Evolutionary conservation across 2,329 filamentous ascomycete genomes (phyloP), one percentile per base, ranked within the genome.

Genomic region (Talaromyces sp.): DNA sequence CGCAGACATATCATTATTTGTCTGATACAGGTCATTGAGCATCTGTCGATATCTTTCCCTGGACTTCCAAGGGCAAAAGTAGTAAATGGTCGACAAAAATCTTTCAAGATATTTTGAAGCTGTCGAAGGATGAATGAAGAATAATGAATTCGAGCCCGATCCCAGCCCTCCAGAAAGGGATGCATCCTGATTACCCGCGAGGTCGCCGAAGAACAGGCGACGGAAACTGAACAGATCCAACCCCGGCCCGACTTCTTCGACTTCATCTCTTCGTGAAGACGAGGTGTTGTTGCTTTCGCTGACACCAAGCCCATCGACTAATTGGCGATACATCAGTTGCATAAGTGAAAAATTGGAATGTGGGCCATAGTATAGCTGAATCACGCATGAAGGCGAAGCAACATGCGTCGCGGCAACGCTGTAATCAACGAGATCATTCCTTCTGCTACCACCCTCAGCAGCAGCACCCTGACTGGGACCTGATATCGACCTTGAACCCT

Each of bases 361-460:
- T 0, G 81, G 78, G 0, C 80, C 80, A 70, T 82, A 82, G 68
- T 82, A 82, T 0, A 82, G 72, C 66, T 82, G 79, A 16, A 82
- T 74, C 41, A 76, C 71, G 64, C 79, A 80, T 22, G 79, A 81
- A 0, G 80, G 77, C 1, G 80, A 81, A 31, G 79, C 74, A 69
- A 78, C 76, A 67, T 82, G 80, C 9, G 79, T 82, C 22, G 81
- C 80, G 3, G 80, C 79, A n/a, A 82, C 80, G 64, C 80, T 82
- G 65, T 75, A 78, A 61, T 79, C 78, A 58, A 77, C 73, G 49
- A 71, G 67, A 35, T 31, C 62, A 50, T 47, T 59, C 70, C 68
- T 62, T 22, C 52, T 58, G 22, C 60, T 56, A 19, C 39, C n/a
- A 10, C 41, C 50, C n/a, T 39, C 39, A 24, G 27, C 63, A 56